Percentiles rank a stretch among this genome's conserved stretches.
These are phyloP conservation scores for Podaxis carcinomalis DNA, from an alignment of 768 basidiomycete species.

Conservation along the genomic window DNA sequence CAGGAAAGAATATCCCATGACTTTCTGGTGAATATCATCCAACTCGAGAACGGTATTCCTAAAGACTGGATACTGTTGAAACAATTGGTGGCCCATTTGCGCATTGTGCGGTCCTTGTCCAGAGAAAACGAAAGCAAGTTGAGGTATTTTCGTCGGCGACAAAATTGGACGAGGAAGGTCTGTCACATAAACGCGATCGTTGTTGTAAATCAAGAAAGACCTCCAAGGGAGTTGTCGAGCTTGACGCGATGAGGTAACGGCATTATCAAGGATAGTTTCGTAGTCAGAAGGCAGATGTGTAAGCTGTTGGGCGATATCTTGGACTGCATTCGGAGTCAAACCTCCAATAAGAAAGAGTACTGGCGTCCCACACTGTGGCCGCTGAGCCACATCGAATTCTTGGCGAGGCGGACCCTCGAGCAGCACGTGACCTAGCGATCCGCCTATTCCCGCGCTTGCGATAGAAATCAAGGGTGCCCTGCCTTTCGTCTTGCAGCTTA, in stretches of 20 bases:
- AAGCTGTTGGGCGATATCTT: slow-evolving; percentile 1
- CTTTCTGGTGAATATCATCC: slow-evolving; percentile 27
- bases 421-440: slow-evolving; percentile 38
- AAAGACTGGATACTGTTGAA: slow-evolving; percentile 30
- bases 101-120: slow-evolving; percentile 24
- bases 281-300: slow-evolving; percentile 2
- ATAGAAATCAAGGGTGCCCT: slow-evolving; percentile 33
- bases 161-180: slow-evolving; percentile 25
- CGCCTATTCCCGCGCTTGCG: slow-evolving; percentile 40
- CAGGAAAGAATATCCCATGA: slow-evolving; percentile 32
- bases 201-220: slow-evolving; percentile 27
- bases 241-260: slow-evolving; percentile 23
- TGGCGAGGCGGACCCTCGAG: slow-evolving; percentile 28
- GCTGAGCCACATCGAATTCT: neutral
- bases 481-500: slow-evolving; percentile 17
- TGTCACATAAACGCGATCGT: slow-evolving; percentile 23
- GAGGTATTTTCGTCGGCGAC: slow-evolving; percentile 19
- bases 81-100: slow-evolving; percentile 26
- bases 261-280: slow-evolving; percentile 1
- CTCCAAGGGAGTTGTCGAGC: slow-evolving; percentile 29
- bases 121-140: slow-evolving; percentile 28
- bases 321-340: slow-evolving; percentile 25
- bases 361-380: slow-evolving; percentile 13
- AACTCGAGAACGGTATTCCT: slow-evolving; percentile 31
- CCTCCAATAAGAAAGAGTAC: slow-evolving; percentile 30